Base-by-base conservation (phyloP, 768 basidiomycete species). In the Lentinus brumalis region DNA sequence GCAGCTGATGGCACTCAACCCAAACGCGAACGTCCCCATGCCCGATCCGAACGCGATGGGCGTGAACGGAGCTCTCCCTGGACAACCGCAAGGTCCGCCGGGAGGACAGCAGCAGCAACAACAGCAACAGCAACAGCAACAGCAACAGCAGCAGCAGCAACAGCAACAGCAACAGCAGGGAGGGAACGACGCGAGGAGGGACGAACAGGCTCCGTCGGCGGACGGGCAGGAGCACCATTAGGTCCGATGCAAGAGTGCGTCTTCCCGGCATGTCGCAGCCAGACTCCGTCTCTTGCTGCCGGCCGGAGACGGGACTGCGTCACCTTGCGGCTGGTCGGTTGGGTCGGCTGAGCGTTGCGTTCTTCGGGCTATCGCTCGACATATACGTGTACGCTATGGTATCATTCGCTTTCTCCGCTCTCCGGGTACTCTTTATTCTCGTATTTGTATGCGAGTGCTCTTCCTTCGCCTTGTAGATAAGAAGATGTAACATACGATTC, bases 1-100 rank as follows among this genome's bases (percentile, higher is more conserved):
- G 41, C 62, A 63, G 62, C 62, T 63, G 31, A 63, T 59, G 52
- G 64, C 67, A 41, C 50, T 61, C 41, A 61, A 61, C 16, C 57
- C 59, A n/a, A 59, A 61, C 41, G 61, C 54, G 44, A 63, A 40
- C 39, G 42, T 59, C 38, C 39, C 32, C 39, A 39, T 55, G 32
- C 39, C 52, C 38, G 53, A 58, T 15, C 46, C 53, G 14, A 46
- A 49, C 15, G 40, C 53, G 50, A 26, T 26, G 30, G 56, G 26
- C 31, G 53, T 50, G 26, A 50, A 61, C 49, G 60, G 50, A 15
- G 7, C 45, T 14, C 31, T 16, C 53, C 50, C 2, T 38, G 50
- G 1, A 18, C 47, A 18, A 11, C 35, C 35, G 35, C 51, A 45
- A 51, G 45, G 32, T 8, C 44, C 38, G 10, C 51, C 16, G 3